phyloP scores from a whole-genome alignment of 108 stramenopile genomes.

The Fistulifera pelliculosa region DNA sequence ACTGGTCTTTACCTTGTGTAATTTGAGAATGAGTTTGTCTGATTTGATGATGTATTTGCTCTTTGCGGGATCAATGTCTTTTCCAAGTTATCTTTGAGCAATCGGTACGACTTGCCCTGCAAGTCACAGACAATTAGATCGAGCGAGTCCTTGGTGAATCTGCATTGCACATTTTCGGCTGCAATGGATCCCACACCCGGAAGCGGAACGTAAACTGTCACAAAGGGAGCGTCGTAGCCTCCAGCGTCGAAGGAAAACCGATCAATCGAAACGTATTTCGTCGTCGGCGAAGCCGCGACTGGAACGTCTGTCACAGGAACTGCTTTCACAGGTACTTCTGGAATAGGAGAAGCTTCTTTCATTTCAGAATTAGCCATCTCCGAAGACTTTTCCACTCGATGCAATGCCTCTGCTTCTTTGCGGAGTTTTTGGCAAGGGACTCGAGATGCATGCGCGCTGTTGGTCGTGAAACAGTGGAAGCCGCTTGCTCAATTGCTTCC shows the following conservation, averaged over 20 bases:
- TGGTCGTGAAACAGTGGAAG: conserved; percentile 37
- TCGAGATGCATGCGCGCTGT: conserved; percentile 61
- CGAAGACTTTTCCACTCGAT: conserved; percentile 35
- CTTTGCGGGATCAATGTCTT: conserved; percentile 81
- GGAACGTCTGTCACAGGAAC: background rate
- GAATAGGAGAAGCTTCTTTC: background rate
- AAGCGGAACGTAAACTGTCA: conserved; percentile 66
- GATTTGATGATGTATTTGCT: conserved; percentile 82
- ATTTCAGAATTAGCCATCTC: conserved; percentile 12
- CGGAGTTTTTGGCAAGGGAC: conserved; percentile 56
- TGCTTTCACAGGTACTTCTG: conserved; percentile 1
- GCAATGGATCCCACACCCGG: conserved; percentile 42
- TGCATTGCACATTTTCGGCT: conserved; percentile 49
- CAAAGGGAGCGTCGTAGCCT: conserved; percentile 56
- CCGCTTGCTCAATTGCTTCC: conserved; percentile 57
- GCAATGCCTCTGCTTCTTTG: conserved; percentile 55
- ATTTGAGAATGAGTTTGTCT: conserved; percentile 84
- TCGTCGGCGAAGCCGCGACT: conserved; percentile 4
- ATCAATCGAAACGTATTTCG: conserved; percentile 49
- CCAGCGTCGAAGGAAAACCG: conserved; percentile 73
- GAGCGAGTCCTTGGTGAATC: conserved; percentile 52
- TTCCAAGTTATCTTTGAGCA: conserved; percentile 86
- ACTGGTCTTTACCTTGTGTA: conserved; percentile 78
- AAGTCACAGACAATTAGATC: conserved; percentile 75
- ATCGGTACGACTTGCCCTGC: conserved; percentile 79